Evolutionary conservation across 1,139 yeast species (phyloP), one percentile per base, ranked within the genome.

Genomic region (Debaryomyces subglobosus): DNA sequence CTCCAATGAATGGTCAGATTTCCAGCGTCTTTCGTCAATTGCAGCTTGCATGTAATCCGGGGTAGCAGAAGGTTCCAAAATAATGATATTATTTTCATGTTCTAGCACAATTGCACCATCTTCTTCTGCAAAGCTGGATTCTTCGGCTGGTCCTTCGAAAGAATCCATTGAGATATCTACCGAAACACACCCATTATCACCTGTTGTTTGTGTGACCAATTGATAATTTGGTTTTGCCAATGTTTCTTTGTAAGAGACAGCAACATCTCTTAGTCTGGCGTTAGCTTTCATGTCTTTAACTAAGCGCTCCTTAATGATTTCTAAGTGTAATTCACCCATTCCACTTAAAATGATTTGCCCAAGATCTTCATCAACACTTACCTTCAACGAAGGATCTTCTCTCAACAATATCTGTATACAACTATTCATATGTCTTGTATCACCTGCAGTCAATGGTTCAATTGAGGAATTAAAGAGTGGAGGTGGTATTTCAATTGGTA

Each of bases 261-360:
- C 89, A 23, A 94, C 88, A 48, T 85, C 85, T 34, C 96, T 91
- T 45, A 91, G 77, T 43, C 85, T 84, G 0, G 89, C 87, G 50
- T 85, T 84, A 2, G 96, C 97, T 62, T 86, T 86, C 78, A 92
- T 78, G 53, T 90, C 96, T 46, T 81, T 82, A 18, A 86, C 70
- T 44, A 94, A 75, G 49, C 97, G 74, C 56, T 90, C 96, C 47
- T 79, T 78, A 1, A 95, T 88, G 56, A 94, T 91, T 56, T 94
- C 98, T 47, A 94, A 75, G 66, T 94, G 99, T 45, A 94, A 73
- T 60, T 91, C 97, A 15, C 98, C 99, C 97, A 94, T 91, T 3
- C 99, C 99, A 45, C 96, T 84, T 32, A 94, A 67, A 25, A 91
- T 76, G 0, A 91, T 85, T 66, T 94, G 97, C 0, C 96, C 97